Base-by-base conservation (phyloP, 1,284 basidiomycete species). In the Puccinia polysora region DNA sequence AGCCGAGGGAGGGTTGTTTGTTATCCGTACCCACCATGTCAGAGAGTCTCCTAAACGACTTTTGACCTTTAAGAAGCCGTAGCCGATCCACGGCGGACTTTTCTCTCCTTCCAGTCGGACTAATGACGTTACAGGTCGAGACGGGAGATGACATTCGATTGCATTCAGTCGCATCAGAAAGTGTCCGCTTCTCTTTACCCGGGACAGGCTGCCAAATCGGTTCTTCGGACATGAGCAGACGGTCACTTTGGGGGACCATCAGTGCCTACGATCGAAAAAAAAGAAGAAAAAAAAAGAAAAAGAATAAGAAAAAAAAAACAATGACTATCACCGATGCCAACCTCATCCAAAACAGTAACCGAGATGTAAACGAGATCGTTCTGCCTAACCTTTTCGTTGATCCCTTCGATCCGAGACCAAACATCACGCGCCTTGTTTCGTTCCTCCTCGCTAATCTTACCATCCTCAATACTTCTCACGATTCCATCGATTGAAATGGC, bases 401-500 rank as follows among this genome's bases (percentile, higher is more conserved):
- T 82, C 0, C 94, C 94, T 73, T 97, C 95, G 56, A 98, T 97
- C 14, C 95, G 87, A 0, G 93, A 95, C 78, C 96, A 90, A 0
- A 90, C 89, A 80, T 98, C 95, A 15, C 93, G 84, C 3, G 92
- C 93, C 83, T 88, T 89, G 81, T 97, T 92, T 38, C 95, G 85
- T 79, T 96, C 93, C 80, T 97, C 95, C 80, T 90, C 90, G 78
- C 89, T 88, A 64, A 92, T 89, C 84, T 97, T 97, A 81, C 97
- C 92, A 78, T 97, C 93, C 81, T 98, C 95, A 73, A 98, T 97
- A 71, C 88, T 90, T 59, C 94, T 85, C 50, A 98, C 93, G 76
- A 97, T 94, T 14, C 85, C 86, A 81, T 98, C 94, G 15, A 98
- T 91, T 79, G 97, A 93, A 28, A 93, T 91, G 0, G 97, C 93